Percentiles rank a stretch among this genome's conserved stretches.
phyloP scores from a whole-genome alignment of 371 early-diverging fungal genomes.

The Rhizomucor miehei region DNA sequence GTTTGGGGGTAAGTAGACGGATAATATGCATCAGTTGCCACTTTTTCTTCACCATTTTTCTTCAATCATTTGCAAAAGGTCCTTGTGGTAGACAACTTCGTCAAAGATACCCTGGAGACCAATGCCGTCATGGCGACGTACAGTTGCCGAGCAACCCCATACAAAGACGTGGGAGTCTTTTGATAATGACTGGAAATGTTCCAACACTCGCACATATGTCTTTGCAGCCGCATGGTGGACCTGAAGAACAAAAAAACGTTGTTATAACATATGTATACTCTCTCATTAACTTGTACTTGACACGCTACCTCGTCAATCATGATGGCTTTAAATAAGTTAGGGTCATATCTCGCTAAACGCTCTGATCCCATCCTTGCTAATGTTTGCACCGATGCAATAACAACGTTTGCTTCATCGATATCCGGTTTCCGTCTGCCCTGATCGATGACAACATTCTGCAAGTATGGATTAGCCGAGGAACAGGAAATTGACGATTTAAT shows the following conservation, averaged over 20 bases:
- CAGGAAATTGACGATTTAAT: too few relatives aligned
- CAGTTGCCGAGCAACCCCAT: slow-evolving; percentile 95
- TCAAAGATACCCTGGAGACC: slow-evolving; percentile 70
- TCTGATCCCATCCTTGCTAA: slow-evolving; percentile 52
- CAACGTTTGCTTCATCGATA: slow-evolving; percentile 61
- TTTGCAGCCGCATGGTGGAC: slow-evolving; percentile 90
- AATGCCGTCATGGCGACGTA: slow-evolving; percentile 82
- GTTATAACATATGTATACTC: background rate
- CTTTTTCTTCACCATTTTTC: slow-evolving; percentile 52
- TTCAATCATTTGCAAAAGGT: slow-evolving; percentile 80
- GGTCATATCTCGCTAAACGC: slow-evolving; percentile 68
- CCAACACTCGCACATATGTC: slow-evolving; percentile 69
- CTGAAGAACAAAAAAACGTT: slow-evolving; percentile 15
- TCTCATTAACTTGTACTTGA: background rate
- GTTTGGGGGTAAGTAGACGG: too few relatives aligned
- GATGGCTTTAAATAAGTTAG: slow-evolving; percentile 77
- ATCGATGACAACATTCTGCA: slow-evolving; percentile 60
- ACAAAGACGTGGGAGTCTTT: slow-evolving; percentile 56
- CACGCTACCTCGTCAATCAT: slow-evolving; percentile 77
- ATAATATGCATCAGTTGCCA: too few relatives aligned
- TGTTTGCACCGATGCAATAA: slow-evolving; percentile 79
- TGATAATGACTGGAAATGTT: slow-evolving; percentile 60
- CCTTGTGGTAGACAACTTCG: slow-evolving; percentile 70
- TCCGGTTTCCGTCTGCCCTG: slow-evolving; percentile 59
- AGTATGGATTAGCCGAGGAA: too few relatives aligned